phyloP scores from a whole-genome alignment of 768 basidiomycete species.

The Phlebiopsis flavidoalba region DNA sequence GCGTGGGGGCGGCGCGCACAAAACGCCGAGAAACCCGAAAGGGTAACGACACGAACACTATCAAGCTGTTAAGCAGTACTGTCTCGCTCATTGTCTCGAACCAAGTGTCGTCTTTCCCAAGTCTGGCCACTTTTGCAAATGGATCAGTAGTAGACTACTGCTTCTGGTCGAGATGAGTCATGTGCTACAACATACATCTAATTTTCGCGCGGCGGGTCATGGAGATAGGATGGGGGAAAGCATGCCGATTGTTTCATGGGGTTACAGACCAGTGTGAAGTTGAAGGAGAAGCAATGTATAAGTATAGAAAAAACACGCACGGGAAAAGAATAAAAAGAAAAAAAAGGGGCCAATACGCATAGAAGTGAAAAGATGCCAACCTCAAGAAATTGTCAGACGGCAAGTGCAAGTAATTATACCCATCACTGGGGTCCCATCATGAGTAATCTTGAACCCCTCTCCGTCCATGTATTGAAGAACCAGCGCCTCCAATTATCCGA shows the following conservation, averaged over 20 bases:
- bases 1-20: no score
- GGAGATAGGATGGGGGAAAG: background rate
- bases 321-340: background rate
- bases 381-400: background rate
- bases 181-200: background rate
- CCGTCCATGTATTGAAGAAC: background rate
- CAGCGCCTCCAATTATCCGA: background rate
- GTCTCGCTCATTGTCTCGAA: no score
- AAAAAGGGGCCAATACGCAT: background rate
- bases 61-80: no score
- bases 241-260: slow-evolving; percentile 4
- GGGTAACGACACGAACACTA: no score
- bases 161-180: no score
- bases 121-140: no score
- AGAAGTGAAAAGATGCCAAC: background rate
- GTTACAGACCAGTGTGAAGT: slow-evolving; percentile 2
- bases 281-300: background rate
- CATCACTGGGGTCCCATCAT: slow-evolving; percentile 1
- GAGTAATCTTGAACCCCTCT: background rate
- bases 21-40: no score
- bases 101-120: no score
- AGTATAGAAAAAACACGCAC: slow-evolving; percentile 1
- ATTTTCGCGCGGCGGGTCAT: background rate
- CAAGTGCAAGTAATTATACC: background rate
- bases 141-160: no score